Conservation (phyloP, 441 rosid genomes). For the Capsella rubella region DNA sequence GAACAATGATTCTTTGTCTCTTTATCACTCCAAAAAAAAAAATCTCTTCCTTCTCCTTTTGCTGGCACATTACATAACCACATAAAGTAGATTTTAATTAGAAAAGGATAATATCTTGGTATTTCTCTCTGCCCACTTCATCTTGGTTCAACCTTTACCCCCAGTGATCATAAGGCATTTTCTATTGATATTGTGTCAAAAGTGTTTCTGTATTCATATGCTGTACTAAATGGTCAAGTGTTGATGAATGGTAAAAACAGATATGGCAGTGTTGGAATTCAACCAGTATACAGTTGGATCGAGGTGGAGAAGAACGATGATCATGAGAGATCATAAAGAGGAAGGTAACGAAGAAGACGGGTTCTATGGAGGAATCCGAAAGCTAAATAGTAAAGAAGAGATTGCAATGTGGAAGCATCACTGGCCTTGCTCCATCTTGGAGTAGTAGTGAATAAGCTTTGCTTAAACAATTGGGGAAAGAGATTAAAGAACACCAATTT, state of each 20-base stretch:
- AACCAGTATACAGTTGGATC: slow-evolving; percentile 78
- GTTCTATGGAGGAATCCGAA: slow-evolving; percentile 85
- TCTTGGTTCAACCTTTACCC: not conserved
- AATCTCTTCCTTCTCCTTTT: slow-evolving; percentile 31
- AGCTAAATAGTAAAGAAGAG: slow-evolving; percentile 57
- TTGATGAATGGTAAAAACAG: slow-evolving; percentile 51
- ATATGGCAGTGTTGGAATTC: slow-evolving; percentile 60
- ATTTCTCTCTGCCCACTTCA: slow-evolving; percentile 23
- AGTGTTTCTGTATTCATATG: not conserved
- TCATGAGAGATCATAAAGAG: slow-evolving; percentile 77
- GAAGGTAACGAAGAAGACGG: slow-evolving; percentile 91
- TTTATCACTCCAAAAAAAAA: slow-evolving; percentile 11
- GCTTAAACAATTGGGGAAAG: not conserved
- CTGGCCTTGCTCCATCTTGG: slow-evolving; percentile 72
- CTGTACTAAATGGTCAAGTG: slow-evolving; percentile 16
- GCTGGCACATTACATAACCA: slow-evolving; percentile 47
- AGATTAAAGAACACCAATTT: not conserved
- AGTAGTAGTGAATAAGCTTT: slow-evolving; percentile 42
- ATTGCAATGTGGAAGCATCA: slow-evolving; percentile 70
- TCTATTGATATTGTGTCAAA: not conserved
- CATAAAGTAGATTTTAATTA: slow-evolving; percentile 22
- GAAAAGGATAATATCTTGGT: slow-evolving; percentile 24
- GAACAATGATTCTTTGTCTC: slow-evolving; percentile 34
- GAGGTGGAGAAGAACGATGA: slow-evolving; percentile 70
- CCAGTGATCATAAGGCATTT: not conserved